Evolutionary conservation across 345 rosid genomes (phyloP).

Genomic region (Erucastrum elatum): DNA sequence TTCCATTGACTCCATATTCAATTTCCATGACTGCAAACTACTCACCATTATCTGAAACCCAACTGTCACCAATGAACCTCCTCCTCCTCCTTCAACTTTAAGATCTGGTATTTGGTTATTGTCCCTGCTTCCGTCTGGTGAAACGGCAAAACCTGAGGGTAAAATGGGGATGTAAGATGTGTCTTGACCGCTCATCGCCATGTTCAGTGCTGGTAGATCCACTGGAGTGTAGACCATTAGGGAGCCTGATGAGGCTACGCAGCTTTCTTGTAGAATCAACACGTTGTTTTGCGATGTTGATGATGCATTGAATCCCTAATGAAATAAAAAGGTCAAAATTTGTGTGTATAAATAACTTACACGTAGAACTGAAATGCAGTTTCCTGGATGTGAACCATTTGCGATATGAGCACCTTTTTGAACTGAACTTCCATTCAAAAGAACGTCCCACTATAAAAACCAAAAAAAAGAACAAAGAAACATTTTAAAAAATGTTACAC

Average conservation of each 20-base stretch:
- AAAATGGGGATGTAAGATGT: constrained; percentile 75
- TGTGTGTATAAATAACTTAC: constrained; percentile 44
- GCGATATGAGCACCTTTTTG: constrained; percentile 89
- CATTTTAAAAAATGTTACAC: not conserved
- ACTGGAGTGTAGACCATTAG: constrained; percentile 84
- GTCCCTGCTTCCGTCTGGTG: constrained; percentile 62
- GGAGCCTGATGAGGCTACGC: constrained; percentile 75
- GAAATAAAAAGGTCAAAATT: no score
- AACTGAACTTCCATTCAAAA: constrained; percentile 75
- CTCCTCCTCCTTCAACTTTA: constrained; percentile 39
- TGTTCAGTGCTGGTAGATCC: constrained; percentile 69
- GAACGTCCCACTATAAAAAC: constrained; percentile 80
- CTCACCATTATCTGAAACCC: constrained; percentile 91
- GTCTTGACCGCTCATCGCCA: constrained; percentile 90
- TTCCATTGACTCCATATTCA: constrained; percentile 81
- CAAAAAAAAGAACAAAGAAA: no score
- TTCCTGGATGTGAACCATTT: constrained; percentile 86
- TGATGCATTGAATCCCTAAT: constrained; percentile 68
- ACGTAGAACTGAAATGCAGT: constrained; percentile 87
- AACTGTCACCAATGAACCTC: constrained; percentile 76
- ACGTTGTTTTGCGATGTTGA: constrained; percentile 79
- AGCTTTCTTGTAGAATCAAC: constrained; percentile 96
- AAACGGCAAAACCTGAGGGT: constrained; percentile 81
- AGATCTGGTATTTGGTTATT: constrained; percentile 12
- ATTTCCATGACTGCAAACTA: constrained; percentile 77